These are phyloP conservation scores for Poa pratensis DNA, from an alignment of 176 grass and related monocot species.

Conservation along the genomic window DNA sequence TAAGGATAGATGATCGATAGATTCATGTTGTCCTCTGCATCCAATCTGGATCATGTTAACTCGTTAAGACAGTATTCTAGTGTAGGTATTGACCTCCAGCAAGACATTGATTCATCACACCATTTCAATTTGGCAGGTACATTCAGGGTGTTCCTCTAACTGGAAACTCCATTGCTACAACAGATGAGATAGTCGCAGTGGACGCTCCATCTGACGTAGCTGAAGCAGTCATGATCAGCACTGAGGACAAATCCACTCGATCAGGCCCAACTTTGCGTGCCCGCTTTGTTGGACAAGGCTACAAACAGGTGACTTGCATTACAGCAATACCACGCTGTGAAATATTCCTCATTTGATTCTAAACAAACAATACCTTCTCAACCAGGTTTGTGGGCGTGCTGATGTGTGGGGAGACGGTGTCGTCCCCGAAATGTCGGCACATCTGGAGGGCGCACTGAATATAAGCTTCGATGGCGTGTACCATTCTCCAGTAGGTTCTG, in stretches of 20 bases:
- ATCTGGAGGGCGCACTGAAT: conserved; percentile 86
- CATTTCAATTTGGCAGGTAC: conserved; percentile 53
- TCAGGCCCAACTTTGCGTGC: conserved; percentile 47
- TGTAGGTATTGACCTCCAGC: not conserved
- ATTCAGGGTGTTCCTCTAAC: conserved; percentile 70
- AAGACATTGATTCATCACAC: conserved; percentile 15
- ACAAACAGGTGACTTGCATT: conserved; percentile 76
- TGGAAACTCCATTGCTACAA: conserved; percentile 44
- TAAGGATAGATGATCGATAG: not conserved
- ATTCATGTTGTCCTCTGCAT: not conserved
- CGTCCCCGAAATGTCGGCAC: conserved; percentile 83
- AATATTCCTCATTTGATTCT: not conserved
- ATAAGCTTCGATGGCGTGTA: conserved; percentile 89
- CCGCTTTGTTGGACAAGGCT: conserved; percentile 83
- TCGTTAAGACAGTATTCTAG: not conserved
- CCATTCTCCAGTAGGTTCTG: conserved; percentile 89
- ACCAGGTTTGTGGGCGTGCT: conserved; percentile 75
- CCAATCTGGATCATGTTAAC: not conserved
- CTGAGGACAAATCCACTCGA: conserved; percentile 9
- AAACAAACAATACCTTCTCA: not conserved
- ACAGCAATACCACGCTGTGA: not conserved
- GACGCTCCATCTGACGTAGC: conserved; percentile 37
- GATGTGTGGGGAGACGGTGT: conserved; percentile 93
- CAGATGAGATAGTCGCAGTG: conserved; percentile 43
- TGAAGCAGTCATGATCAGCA: conserved; percentile 42